A percentile compares a stretch with the other conserved stretches of the same genome.
Conservation (phyloP, 208 protist species). For the Spongospora subterranea region DNA sequence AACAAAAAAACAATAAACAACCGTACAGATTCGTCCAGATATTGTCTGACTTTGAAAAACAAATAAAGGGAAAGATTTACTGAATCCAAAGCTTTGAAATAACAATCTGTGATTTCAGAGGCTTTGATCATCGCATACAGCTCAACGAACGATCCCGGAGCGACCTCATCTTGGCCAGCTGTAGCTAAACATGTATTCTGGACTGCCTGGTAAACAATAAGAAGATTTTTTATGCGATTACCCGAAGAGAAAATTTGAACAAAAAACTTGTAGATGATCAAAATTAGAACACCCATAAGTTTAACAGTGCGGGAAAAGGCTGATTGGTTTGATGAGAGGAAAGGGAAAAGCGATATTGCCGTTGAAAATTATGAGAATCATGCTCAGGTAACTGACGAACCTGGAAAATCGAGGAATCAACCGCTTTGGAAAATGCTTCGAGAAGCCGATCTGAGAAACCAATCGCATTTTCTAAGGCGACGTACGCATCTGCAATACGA, state of each 20-base stretch:
- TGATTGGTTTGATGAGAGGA: too few relatives aligned
- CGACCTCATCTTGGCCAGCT: not conserved
- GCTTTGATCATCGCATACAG: not conserved
- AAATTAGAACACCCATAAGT: too few relatives aligned
- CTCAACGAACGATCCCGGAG: not conserved
- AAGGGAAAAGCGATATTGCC: too few relatives aligned
- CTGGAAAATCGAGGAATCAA: not conserved
- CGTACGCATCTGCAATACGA: not conserved
- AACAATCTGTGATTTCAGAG: not conserved
- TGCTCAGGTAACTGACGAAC: not conserved
- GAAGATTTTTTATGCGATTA: too few relatives aligned
- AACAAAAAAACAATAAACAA: too few relatives aligned
- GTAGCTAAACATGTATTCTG: not conserved
- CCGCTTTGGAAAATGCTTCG: not conserved
- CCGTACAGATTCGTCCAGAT: not conserved
- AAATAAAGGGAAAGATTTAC: not conserved
- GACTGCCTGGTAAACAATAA: not conserved
- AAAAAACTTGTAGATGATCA: too few relatives aligned
- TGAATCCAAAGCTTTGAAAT: not conserved
- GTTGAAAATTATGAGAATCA: too few relatives aligned
- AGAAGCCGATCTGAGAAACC: constrained; percentile 8
- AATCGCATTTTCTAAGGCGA: not conserved
- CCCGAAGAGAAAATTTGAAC: too few relatives aligned
- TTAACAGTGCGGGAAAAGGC: too few relatives aligned
- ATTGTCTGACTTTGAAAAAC: not conserved